Evolutionary conservation across 768 basidiomycete species (phyloP), one percentile per base, ranked within the genome.

Genomic region (Pleurotus cornucopiae): DNA sequence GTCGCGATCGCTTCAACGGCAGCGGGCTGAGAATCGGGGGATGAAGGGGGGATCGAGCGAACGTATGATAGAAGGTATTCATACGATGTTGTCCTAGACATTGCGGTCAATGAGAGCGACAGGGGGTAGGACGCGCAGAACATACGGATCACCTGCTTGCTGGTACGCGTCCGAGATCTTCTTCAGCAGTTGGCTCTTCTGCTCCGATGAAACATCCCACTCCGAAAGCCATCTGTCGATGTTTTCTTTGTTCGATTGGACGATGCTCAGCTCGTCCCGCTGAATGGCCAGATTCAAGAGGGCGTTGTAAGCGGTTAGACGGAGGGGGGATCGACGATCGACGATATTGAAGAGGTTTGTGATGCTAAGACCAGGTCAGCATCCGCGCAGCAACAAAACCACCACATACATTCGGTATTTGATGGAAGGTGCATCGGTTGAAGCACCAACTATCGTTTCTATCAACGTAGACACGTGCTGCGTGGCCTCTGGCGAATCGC

Each of bases 291-390:
- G 65, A 20, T 81, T 70, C 20, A 94, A 70, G 16, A 93, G 79
- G 6, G 81, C 71, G 16, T 71, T 77, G 62, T 86, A 89, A 18
- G 91, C 86, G 5, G 74, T 64, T 26, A 82, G 70, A 4, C 91
- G 84, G 55, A 88, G 72, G 13, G 83, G 67, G 2, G 90, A 92
- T 46, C 71, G 76, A 55, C 82, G 80, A 21, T 90, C 86, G 11
- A 84, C 70, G 9, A 86, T 78, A 63, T 94, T 92, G 79, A 91
- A 92, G 26, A 93, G 69, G 66, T 91, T 92, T 20, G 91, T 85
- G 7, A 93, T 72, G 64, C 91, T 93, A 60, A 6, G 56, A n/a
- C 45, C 58, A 41, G 52, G 21, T 37, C 39, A 55, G 18, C 7
- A 34, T 46, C 44, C 21, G 18, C 18, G 39, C 46, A 39, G 23